These are phyloP conservation scores for Aspergillus ruber DNA, from an alignment of 2,329 filamentous ascomycete species.

Conservation along the genomic window DNA sequence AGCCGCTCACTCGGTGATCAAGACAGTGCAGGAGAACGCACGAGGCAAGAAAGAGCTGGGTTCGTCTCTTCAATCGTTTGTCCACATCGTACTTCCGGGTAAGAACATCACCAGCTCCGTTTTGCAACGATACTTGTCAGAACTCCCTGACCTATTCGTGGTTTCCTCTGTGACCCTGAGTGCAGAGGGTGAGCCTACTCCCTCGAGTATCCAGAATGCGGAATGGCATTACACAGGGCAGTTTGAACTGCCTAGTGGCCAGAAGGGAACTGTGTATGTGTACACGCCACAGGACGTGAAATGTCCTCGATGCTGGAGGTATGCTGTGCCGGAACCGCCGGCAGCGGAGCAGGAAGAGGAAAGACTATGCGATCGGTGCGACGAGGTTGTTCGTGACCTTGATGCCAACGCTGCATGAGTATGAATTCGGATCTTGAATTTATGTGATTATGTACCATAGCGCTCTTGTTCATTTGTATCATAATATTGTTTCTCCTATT, in stretches of 20 bases:
- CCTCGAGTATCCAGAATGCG: conserved; percentile 21
- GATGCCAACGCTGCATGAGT: conserved; percentile 6
- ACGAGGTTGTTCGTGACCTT: conserved; percentile 52
- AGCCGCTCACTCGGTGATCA: conserved; percentile 60
- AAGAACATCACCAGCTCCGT: conserved; percentile 11
- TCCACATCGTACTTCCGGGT: conserved; percentile 39
- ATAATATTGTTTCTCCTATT: no score
- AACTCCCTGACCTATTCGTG: conserved; percentile 61
- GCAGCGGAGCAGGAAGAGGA: conserved; percentile 55
- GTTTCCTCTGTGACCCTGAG: conserved; percentile 58
- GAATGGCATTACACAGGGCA: conserved; percentile 39
- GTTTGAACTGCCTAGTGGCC: conserved; percentile 32
- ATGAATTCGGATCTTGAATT: neutral
- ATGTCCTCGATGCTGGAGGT: conserved; percentile 86
- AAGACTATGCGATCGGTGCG: conserved; percentile 67
- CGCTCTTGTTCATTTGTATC: no score
- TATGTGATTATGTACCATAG: neutral
- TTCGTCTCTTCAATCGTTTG: conserved; percentile 71
- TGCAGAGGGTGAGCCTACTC: conserved; percentile 21
- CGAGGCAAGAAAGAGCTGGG: conserved; percentile 66
- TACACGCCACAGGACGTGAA: conserved; percentile 55
- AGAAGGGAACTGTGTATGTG: conserved; percentile 31
- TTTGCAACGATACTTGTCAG: conserved; percentile 31
- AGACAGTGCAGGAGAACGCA: conserved; percentile 66
- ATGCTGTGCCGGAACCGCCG: conserved; percentile 51